Conservation (phyloP, 225 moss, liverwort and hornwort species). For the Marchantia paleacea region DNA sequence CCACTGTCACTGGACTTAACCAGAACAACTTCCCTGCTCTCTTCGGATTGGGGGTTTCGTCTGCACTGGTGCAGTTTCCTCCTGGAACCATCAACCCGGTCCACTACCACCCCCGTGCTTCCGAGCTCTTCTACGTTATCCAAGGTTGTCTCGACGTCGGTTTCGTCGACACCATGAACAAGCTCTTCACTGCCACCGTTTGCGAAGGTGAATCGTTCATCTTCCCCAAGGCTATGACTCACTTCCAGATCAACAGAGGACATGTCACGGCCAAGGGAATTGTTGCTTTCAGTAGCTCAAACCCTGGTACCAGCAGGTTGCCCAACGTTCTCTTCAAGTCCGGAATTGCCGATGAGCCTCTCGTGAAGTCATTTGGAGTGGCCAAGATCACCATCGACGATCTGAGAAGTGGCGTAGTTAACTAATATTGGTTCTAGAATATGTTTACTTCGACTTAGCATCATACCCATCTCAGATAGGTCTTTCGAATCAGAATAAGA, state of each 20-base stretch:
- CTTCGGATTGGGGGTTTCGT: neutral
- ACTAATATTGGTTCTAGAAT: neutral
- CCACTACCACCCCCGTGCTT: slow-evolving; percentile 8
- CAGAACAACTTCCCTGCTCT: neutral
- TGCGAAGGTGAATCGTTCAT: neutral
- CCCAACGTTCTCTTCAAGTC: neutral
- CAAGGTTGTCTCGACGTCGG: neutral
- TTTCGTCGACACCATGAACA: neutral
- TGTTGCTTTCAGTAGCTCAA: neutral
- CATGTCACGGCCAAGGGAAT: neutral
- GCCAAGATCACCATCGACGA: neutral
- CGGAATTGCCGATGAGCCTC: neutral
- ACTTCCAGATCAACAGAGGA: neutral
- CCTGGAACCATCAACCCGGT: neutral
- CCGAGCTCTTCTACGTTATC: neutral
- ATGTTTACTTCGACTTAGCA: too few relatives aligned
- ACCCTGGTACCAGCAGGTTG: neutral
- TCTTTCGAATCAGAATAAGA: too few relatives aligned
- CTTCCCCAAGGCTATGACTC: neutral
- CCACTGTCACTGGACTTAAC: neutral
- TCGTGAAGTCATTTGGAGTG: neutral
- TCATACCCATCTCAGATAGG: too few relatives aligned
- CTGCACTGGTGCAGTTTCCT: neutral
- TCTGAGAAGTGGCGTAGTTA: neutral
- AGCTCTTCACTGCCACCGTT: neutral